phyloP scores from a whole-genome alignment of 1,284 basidiomycete genomes.

The Heterobasidion occidentale region DNA sequence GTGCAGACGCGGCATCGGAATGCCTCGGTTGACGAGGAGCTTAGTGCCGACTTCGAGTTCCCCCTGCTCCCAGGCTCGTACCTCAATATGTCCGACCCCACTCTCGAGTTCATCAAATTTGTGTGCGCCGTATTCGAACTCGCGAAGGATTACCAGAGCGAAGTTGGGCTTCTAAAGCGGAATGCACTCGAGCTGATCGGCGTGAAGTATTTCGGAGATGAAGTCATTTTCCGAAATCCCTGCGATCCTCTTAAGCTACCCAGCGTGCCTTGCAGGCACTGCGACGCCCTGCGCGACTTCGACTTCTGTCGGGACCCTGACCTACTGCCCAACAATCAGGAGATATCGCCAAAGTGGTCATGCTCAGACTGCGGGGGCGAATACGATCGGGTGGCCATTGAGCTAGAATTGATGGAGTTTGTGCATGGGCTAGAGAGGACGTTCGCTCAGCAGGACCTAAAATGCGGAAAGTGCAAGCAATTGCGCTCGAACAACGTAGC shows the following conservation, averaged over 20 bases:
- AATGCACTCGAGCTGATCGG: slow-evolving; percentile 87
- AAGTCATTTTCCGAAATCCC: slow-evolving; percentile 85
- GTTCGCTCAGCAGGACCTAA: slow-evolving; percentile 86
- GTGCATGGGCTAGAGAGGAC: slow-evolving; percentile 66
- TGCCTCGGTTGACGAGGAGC: slow-evolving; percentile 51
- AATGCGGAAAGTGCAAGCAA: slow-evolving; percentile 84
- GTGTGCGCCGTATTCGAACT: slow-evolving; percentile 78
- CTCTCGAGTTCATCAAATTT: slow-evolving; percentile 89
- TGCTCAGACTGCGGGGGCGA: slow-evolving; percentile 75
- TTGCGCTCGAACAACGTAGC: slow-evolving; percentile 85
- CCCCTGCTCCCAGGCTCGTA: slow-evolving; percentile 86
- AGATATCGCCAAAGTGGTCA: slow-evolving; percentile 48
- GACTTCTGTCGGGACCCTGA: slow-evolving; percentile 95
- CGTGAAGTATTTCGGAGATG: slow-evolving; percentile 81
- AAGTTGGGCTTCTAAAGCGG: slow-evolving; percentile 84
- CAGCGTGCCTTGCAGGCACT: slow-evolving; percentile 87
- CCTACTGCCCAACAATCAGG: slow-evolving; percentile 55
- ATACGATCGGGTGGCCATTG: slow-evolving; percentile 82
- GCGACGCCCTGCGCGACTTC: slow-evolving; percentile 86
- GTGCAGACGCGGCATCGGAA: slow-evolving; percentile 63
- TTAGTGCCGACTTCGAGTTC: slow-evolving; percentile 63
- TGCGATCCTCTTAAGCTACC: slow-evolving; percentile 86
- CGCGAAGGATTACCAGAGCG: slow-evolving; percentile 73
- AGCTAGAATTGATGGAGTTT: slow-evolving; percentile 78
- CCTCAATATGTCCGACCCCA: slow-evolving; percentile 67